Base-by-base conservation (phyloP, 306 rosid genomes). In the Aeschynomene evenia region DNA sequence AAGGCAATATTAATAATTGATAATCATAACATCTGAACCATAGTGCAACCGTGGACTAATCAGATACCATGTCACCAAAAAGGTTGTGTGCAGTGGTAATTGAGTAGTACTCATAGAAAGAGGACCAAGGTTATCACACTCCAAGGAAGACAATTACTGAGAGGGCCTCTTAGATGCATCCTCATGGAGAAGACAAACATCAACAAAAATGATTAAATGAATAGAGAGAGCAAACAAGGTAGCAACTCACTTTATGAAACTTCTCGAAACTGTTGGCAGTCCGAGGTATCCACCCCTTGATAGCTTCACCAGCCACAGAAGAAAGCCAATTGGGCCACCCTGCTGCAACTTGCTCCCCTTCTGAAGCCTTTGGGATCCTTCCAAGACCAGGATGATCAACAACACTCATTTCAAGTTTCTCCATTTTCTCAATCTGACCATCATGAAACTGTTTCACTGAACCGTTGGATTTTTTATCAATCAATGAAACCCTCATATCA, bases 261-360 rank as follows among this genome's bases (percentile, higher is more conserved):
- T 77, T 93, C 83, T 90, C 93, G 59, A 90, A 93, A 58, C 86
- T 83, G 58, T 81, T 87, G 2, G 98, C 98, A 22, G 80, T 81
- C 11, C 90, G 84, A 0, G 98, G 98, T 75, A 84, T 64, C 98
- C 98, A 93, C 63, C 97, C 98, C 14, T 75, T 67, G 73, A 93
- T 80, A 69, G 94, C 97, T 75, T 93, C 98, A 22, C 87, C 83
- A 0, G 98, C 98, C 51, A 85, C 96, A 11, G 91, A 75, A 68
- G 97, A 85, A 18, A 93, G 96, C 98, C 98, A 93, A 40, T 67
- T 77, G 14, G 98, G 98, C 98, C 98, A 93, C 68, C 98, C 98
- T 2, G 98, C 98, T 2, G 96, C 97, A 68, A 88, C 87, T 66
- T 90, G 98, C 82, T 90, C 97, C 39, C 85, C 96, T 64, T 73